Evolutionary conservation across 2,329 filamentous ascomycete species (phyloP).

Genomic region (Trichoderma semiorbis): DNA sequence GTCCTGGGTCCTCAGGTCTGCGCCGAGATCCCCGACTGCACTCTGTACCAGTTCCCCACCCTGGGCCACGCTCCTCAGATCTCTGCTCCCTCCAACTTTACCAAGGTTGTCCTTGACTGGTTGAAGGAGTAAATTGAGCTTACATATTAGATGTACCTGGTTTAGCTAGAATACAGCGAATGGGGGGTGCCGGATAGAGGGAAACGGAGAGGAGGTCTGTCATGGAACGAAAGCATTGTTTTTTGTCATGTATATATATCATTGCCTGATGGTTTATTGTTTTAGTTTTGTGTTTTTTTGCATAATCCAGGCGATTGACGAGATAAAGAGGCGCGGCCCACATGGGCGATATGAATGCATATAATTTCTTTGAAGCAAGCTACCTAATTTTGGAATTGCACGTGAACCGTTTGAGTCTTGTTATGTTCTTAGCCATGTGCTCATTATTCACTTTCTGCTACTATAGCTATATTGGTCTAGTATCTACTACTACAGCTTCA

Average conservation of each 20-base stretch:
- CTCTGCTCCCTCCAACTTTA: conserved; percentile 46
- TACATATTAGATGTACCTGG: neutral
- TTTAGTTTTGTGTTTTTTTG: neutral
- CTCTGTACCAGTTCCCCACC: conserved; percentile 45
- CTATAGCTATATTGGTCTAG: neutral
- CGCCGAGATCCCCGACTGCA: conserved; percentile 41
- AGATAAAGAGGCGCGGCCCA: neutral
- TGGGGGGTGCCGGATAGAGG: neutral
- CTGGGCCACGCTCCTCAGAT: conserved; percentile 54
- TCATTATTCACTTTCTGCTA: neutral
- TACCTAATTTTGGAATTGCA: neutral
- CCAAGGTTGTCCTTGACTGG: conserved; percentile 46
- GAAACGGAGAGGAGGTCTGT: neutral
- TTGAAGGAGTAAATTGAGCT: conserved; percentile 24
- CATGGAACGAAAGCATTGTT: neutral
- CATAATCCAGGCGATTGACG: neutral
- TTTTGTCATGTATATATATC: neutral
- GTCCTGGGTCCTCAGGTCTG: conserved; percentile 46
- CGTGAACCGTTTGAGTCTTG: neutral
- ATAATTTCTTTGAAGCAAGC: neutral
- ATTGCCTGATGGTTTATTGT: neutral
- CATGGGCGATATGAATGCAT: neutral
- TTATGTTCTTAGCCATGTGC: neutral
- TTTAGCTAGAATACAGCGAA: neutral
- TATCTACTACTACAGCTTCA: neutral